phyloP scores from a whole-genome alignment of 1,284 basidiomycete genomes.

The Cutaneotrichosporon daszewskae region DNA sequence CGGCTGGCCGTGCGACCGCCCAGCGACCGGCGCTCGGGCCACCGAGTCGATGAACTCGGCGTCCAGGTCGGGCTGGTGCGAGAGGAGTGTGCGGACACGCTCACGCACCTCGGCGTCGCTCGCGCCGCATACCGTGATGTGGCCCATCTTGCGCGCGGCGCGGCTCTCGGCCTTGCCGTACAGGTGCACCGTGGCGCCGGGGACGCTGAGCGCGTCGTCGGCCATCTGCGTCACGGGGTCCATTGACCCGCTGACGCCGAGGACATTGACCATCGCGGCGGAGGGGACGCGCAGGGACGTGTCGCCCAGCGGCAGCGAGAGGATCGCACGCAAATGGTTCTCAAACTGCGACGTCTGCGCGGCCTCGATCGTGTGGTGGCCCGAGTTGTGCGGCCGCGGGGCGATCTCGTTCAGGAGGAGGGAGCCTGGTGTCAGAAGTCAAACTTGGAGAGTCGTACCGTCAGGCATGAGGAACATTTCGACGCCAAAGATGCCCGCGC shows the following conservation, averaged over 20 bases:
- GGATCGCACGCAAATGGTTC: slow-evolving; percentile 95
- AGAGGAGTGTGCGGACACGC: slow-evolving; percentile 66
- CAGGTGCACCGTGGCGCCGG: slow-evolving; percentile 78
- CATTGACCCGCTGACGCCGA: slow-evolving; percentile 68
- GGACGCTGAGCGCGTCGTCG: slow-evolving; percentile 57
- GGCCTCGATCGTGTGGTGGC: slow-evolving; percentile 99
- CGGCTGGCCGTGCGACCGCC: slow-evolving; percentile 60
- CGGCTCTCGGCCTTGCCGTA: slow-evolving; percentile 90
- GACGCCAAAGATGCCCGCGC: slow-evolving; percentile 94
- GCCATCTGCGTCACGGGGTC: slow-evolving; percentile 53
- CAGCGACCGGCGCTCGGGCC: slow-evolving; percentile 50
- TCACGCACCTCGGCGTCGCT: slow-evolving; percentile 70
- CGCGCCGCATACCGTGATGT: slow-evolving; percentile 82
- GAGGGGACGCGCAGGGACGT: slow-evolving; percentile 82
- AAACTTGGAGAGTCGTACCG: slow-evolving; percentile 53
- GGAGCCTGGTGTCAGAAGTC: slow-evolving; percentile 55
- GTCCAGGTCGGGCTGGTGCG: slow-evolving; percentile 57
- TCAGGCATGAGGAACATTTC: slow-evolving; percentile 93
- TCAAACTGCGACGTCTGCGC: slow-evolving; percentile 95
- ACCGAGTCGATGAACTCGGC: slow-evolving; percentile 53
- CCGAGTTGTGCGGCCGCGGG: slow-evolving; percentile 97
- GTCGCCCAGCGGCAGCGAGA: slow-evolving; percentile 81
- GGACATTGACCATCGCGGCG: slow-evolving; percentile 90
- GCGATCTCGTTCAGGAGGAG: slow-evolving; percentile 96
- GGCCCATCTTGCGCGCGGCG: slow-evolving; percentile 95